A percentile compares a stretch with the other conserved stretches of the same genome.
Conservation (phyloP, 192 early-diverging fungal species). For the Lobosporangium transversale region DNA sequence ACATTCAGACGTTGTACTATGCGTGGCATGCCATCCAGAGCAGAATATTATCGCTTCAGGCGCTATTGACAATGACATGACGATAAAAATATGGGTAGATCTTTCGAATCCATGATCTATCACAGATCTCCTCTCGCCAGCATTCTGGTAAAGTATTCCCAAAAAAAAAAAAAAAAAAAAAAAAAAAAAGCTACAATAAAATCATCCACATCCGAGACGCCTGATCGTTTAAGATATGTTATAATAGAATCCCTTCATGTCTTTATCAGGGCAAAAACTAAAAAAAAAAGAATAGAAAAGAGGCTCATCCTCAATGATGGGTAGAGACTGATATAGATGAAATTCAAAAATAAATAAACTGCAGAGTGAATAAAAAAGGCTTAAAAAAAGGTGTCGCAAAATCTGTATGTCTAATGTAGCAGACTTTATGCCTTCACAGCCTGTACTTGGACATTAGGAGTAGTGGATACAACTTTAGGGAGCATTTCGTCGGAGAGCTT, state of each 20-base stretch:
- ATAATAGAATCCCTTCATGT: no score
- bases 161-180: no score
- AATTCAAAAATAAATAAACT: background rate
- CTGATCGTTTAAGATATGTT: no score
- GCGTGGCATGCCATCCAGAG: slow-evolving; percentile 94
- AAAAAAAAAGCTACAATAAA: no score
- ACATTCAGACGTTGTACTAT: slow-evolving; percentile 83
- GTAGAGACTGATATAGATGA: background rate
- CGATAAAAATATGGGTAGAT: slow-evolving; percentile 86
- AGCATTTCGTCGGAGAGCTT: slow-evolving; percentile 7
- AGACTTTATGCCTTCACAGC: slow-evolving; percentile 16
- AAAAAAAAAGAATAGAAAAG: no score
- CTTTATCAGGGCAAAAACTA: no score
- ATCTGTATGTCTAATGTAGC: background rate
- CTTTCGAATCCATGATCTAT: slow-evolving; percentile 27
- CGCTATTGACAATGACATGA: slow-evolving; percentile 87
- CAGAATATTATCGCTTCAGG: slow-evolving; percentile 95
- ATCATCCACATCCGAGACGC: no score
- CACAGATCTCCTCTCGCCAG: no score
- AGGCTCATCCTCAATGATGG: no score
- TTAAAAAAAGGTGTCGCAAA: background rate
- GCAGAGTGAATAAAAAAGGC: background rate
- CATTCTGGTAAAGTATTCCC: no score
- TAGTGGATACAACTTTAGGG: slow-evolving; percentile 11
- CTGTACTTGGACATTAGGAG: slow-evolving; percentile 21